These are phyloP conservation scores for Penicillium polonicum DNA, from an alignment of 2,329 filamentous ascomycete genomes.

Conservation along the genomic window DNA sequence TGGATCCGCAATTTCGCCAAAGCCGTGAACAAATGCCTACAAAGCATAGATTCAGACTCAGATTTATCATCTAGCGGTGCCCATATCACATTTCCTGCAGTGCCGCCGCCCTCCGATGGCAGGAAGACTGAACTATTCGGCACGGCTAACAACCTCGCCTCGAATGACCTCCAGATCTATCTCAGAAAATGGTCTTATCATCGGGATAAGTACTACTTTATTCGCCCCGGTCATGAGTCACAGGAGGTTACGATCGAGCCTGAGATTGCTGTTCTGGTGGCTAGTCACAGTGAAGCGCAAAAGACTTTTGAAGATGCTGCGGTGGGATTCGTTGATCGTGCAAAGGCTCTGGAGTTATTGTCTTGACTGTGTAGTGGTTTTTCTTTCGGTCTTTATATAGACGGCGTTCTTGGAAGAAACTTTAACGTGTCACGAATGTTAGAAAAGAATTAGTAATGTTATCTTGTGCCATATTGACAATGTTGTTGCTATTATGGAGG, in stretches of 20 bases:
- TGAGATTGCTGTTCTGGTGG: slow-evolving; percentile 19
- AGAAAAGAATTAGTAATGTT: background rate
- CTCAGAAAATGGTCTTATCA: slow-evolving; percentile 50
- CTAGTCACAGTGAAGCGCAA: slow-evolving; percentile 17
- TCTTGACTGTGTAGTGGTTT: background rate
- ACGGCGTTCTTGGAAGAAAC: background rate
- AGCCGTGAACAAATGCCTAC: slow-evolving; percentile 10
- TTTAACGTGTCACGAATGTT: slow-evolving; percentile 1
- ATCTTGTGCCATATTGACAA: background rate
- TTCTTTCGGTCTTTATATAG: background rate
- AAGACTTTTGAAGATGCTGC: slow-evolving; percentile 25
- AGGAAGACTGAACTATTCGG: slow-evolving; percentile 18
- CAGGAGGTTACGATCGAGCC: slow-evolving; percentile 47
- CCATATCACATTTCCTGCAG: slow-evolving; percentile 7
- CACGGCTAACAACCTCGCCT: slow-evolving; percentile 32
- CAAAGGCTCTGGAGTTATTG: background rate
- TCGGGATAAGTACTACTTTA: slow-evolving; percentile 49
- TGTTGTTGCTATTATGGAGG: background rate
- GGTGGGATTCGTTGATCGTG: background rate
- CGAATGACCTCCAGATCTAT: slow-evolving; percentile 45
- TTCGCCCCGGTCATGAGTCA: slow-evolving; percentile 42
- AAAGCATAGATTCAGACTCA: background rate
- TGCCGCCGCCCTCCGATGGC: slow-evolving; percentile 12
- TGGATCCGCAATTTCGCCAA: slow-evolving; percentile 43
- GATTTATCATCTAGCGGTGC: slow-evolving; percentile 1